phyloP scores from a whole-genome alignment of 2,329 filamentous ascomycete genomes.

The Calycina herbarum region DNA sequence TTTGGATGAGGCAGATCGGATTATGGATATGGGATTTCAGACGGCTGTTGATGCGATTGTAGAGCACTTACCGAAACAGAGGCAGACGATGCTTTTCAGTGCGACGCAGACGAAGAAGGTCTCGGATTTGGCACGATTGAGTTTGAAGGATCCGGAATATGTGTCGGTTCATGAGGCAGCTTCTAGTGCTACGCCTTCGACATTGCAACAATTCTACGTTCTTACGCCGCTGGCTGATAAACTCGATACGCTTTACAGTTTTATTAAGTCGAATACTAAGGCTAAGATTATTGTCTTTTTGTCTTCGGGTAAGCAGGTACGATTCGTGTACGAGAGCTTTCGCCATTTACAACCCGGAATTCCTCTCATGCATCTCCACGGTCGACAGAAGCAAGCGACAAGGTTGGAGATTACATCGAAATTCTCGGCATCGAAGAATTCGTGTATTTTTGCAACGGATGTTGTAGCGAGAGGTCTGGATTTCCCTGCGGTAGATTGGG shows the following conservation, averaged over 20 bases:
- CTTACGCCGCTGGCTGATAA: conserved; percentile 84
- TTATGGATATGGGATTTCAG: conserved; percentile 97
- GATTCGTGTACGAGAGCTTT: conserved; percentile 93
- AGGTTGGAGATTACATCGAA: conserved; percentile 83
- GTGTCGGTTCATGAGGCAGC: conserved; percentile 89
- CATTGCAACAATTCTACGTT: conserved; percentile 88
- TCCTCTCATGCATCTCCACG: conserved; percentile 87
- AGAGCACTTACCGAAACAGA: conserved; percentile 79
- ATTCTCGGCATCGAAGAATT: conserved; percentile 77
- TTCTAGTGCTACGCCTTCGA: conserved; percentile 74
- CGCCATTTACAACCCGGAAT: conserved; percentile 93
- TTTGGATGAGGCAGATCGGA: conserved; percentile 92
- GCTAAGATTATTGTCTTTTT: conserved; percentile 94
- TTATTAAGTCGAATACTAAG: conserved; percentile 87
- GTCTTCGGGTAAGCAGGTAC: conserved; percentile 92
- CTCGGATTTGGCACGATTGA: conserved; percentile 85
- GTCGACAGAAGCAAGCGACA: conserved; percentile 87
- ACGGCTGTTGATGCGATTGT: conserved; percentile 86
- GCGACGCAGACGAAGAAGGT: conserved; percentile 95
- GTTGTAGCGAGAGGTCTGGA: conserved; percentile 92
- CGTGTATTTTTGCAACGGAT: conserved; percentile 92
- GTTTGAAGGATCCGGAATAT: conserved; percentile 88
- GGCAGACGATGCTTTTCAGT: conserved; percentile 93
- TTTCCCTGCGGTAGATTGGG: conserved; percentile 96
- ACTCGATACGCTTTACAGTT: conserved; percentile 87